A percentile compares a stretch with the other conserved stretches of the same genome.
Conservation (phyloP, 2,329 filamentous ascomycete species). For the Plenodomus tracheiphilus region DNA sequence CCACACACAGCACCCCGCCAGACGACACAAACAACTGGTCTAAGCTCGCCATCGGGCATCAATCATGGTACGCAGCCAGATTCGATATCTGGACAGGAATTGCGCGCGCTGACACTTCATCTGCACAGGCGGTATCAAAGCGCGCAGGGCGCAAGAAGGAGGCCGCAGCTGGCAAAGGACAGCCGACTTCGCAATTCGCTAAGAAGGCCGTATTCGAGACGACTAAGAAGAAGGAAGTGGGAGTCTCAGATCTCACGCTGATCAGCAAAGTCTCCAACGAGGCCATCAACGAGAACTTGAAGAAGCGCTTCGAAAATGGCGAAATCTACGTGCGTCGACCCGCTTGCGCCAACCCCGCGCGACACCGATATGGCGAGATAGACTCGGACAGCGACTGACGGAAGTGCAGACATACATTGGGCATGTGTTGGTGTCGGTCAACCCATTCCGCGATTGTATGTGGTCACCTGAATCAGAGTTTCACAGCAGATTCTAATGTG, state of each 20-base stretch:
- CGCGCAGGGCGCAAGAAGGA: conserved; percentile 63
- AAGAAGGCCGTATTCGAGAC: conserved; percentile 96
- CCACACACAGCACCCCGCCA: conserved; percentile 17
- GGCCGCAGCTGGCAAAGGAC: conserved; percentile 46
- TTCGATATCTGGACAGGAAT: conserved; percentile 3
- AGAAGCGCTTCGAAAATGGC: conserved; percentile 94
- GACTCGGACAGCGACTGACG: conserved; percentile 27
- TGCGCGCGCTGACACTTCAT: conserved; percentile 20
- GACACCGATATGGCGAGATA: conserved; percentile 9
- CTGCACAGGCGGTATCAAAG: conserved; percentile 57
- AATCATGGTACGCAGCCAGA: conserved; percentile 37
- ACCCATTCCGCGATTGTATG: conserved; percentile 87
- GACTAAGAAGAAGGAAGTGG: conserved; percentile 98
- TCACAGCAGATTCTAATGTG: conserved; percentile 41
- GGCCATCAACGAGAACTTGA: conserved; percentile 98
- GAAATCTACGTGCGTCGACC: conserved; percentile 79
- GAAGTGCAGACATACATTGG: conserved; percentile 83
- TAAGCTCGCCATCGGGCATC: conserved; percentile 38
- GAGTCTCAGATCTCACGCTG: conserved; percentile 94
- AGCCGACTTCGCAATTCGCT: conserved; percentile 66
- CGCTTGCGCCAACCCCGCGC: conserved; percentile 29
- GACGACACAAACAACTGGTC: conserved; percentile 13
- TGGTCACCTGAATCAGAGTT: conserved; percentile 19
- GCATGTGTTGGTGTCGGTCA: conserved; percentile 98
- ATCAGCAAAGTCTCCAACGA: conserved; percentile 99